Base-by-base conservation (phyloP, 371 early-diverging fungal genomes). In the Saksenaea oblongispora region DNA sequence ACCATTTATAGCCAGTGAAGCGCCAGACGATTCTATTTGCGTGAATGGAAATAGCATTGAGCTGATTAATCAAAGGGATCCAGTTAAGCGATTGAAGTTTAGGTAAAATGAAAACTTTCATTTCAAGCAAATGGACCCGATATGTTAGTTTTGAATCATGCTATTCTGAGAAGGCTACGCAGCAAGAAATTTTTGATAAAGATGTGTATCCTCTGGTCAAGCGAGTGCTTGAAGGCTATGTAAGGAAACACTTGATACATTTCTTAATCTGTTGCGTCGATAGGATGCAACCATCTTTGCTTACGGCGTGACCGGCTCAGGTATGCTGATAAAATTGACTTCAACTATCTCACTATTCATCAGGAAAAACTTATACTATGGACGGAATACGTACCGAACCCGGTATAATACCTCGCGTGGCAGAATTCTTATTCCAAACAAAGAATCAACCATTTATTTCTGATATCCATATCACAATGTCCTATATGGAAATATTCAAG, bases 291-390 rank as follows among this genome's bases (percentile, higher is more conserved):
- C 89, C 3, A 80, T 91, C 44, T 87, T 92, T 61, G 86, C 86
- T 61, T 91, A 91, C 65, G 92, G 92, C 2, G 87, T 86, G 42
- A 90, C 90, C 0, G 90, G 90, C 0, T 82, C 85, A 39, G 71
- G 70, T 67, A 61, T n/a, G 28, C 9, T 42, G 2, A n/a, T n/a
- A 2, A 18, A 17, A 28, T 17, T 28, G 22, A 3, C 15, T 35
- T 5, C 7, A 18, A 14, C 11, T 55, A 18, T 53, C 7, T 17
- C 51, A 28, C 8, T 51, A n/a, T 3, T 54, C 35, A 13, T 18
- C 69, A n/a, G 91, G 90, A 10, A 91, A 91, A 61, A 92, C 90
- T 7, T 78, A 87, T 62, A 91, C 91, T 1, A 89, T 91, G 73
- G 86, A 78, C 73, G 86, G 85, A 3, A 69, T 64, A 1, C 72